Evolutionary conservation across 1,284 basidiomycete genomes (phyloP).

Genomic region (Stygiomarasmius scandens): DNA sequence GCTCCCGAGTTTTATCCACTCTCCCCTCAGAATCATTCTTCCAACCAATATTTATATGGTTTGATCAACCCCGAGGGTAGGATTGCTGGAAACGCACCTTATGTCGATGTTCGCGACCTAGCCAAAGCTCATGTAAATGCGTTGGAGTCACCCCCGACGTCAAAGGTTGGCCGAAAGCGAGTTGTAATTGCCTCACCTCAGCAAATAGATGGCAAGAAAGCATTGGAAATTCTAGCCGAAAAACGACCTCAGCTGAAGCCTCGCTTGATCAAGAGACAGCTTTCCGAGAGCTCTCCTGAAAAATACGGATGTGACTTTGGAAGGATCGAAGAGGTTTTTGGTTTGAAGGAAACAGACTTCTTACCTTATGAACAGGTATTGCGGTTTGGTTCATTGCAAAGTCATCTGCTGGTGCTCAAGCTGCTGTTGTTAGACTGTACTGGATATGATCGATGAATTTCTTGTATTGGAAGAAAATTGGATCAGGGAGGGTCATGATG

Average conservation of each 20-base stretch:
- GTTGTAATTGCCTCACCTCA: slow-evolving; percentile 4
- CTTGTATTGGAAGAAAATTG: background rate
- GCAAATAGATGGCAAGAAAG: background rate
- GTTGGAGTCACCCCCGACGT: background rate
- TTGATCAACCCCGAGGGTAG: background rate
- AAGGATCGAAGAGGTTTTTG: slow-evolving; percentile 3
- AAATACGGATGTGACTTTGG: background rate
- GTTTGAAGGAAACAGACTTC: slow-evolving; percentile 2
- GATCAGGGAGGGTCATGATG: background rate
- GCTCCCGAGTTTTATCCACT: background rate
- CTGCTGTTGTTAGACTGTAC: background rate
- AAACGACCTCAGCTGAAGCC: slow-evolving; percentile 2
- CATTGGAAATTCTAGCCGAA: background rate
- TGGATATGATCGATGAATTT: background rate
- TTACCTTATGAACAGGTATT: background rate
- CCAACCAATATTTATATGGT: slow-evolving; percentile 1
- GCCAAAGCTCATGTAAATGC: slow-evolving; percentile 7
- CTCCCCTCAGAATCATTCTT: slow-evolving; percentile 2
- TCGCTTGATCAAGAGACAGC: slow-evolving; percentile 3
- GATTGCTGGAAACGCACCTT: background rate
- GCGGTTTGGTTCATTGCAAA: background rate
- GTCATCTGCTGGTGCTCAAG: background rate
- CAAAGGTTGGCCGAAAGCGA: slow-evolving; percentile 1
- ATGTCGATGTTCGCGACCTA: slow-evolving; percentile 5
- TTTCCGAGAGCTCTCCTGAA: background rate